Base-by-base conservation (phyloP, 176 grass and related monocot genomes). In the Dendrocalamus sinicus region DNA sequence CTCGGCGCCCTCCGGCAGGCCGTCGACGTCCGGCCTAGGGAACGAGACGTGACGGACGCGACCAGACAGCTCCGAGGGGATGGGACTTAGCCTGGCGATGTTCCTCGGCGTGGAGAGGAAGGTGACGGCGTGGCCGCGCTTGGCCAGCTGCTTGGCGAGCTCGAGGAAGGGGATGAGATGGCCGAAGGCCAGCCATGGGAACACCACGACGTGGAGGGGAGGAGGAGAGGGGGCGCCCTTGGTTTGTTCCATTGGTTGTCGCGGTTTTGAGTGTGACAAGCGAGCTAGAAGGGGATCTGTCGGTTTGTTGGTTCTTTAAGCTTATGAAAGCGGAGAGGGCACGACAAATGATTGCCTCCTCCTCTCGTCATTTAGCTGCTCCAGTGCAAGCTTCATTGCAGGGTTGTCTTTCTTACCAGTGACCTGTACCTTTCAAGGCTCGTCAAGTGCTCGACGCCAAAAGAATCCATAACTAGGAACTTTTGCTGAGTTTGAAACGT, bases 121-220 rank as follows among this genome's bases (percentile, higher is more conserved):
- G 67, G 86, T 75, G 40, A 88, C 40, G 17, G 51, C 72, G 47
- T 87, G 89, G 37, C 85, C 76, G 8, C 57, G 50, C 30, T 51
- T 62, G 22, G 89, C 85, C 4, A 91, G 52, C 24, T 22, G 73
- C 67, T 88, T 62, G 23, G 89, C 88, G 60, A 88, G 85, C 58
- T 88, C 75, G 19, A 91, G 46, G 69, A 70, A 88, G 30, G 85
- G 89, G 11, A 81, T 54, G 58, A 88, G 39, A 44, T 90, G 89
- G 53, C 89, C 89, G 68, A 90, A 83, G 52, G 89, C 89, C 19
- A 86, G 80, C 89, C 89, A 91, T 62, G 76, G 76, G 57, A 78
- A 78, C 28, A 62, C 32, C 52, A 78, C 76, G 76, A 78, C 39
- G 57, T 78, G 76, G 37, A 78, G 57, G 4, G 66, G 2, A 16